Percentiles rank a stretch among this genome's conserved stretches.
phyloP scores from a whole-genome alignment of 2,329 filamentous ascomycete genomes.

The Didymella segeticola region DNA sequence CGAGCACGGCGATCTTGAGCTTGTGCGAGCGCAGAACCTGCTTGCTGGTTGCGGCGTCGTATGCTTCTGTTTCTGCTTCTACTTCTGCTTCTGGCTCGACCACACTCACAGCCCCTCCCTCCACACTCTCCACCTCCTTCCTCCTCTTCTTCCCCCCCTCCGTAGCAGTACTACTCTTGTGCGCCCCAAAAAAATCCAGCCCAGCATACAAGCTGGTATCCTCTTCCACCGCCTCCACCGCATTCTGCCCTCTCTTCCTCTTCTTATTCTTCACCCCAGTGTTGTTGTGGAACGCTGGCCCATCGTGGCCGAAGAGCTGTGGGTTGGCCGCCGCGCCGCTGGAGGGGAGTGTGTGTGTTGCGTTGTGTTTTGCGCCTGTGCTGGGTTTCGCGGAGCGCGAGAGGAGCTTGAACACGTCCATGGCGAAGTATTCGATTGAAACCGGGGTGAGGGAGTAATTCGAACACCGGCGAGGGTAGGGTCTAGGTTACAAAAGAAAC shows the following conservation, averaged over 20 bases:
- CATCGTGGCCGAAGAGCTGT: conserved; percentile 66
- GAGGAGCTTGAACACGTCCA: conserved; percentile 77
- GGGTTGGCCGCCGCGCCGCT: conserved; percentile 69
- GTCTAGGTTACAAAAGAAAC: no score
- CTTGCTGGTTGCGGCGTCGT: conserved; percentile 75
- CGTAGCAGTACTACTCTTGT: conserved; percentile 16
- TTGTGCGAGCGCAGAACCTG: conserved; percentile 79
- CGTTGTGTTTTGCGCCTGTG: conserved; percentile 49
- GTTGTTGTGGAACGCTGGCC: conserved; percentile 33
- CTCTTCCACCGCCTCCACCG: conserved; percentile 9
- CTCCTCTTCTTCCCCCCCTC: conserved; percentile 27
- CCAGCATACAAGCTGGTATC: conserved; percentile 36
- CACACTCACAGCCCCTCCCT: conserved; percentile 9
- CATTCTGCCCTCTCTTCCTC: conserved; percentile 50
- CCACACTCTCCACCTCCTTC: conserved; percentile 12
- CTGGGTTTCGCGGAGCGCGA: conserved; percentile 70
- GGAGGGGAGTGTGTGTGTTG: conserved; percentile 64
- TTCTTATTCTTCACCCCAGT: conserved; percentile 41
- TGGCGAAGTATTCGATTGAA: conserved; percentile 43
- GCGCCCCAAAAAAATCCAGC: conserved; percentile 54
- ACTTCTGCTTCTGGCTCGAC: conserved; percentile 34
- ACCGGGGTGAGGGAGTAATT: no score
- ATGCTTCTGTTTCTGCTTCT: conserved; percentile 61
- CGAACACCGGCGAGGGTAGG: not conserved
- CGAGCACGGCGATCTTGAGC: conserved; percentile 82